Base-by-base conservation (phyloP, 208 protist species). In the Leishmania amazonensis region DNA sequence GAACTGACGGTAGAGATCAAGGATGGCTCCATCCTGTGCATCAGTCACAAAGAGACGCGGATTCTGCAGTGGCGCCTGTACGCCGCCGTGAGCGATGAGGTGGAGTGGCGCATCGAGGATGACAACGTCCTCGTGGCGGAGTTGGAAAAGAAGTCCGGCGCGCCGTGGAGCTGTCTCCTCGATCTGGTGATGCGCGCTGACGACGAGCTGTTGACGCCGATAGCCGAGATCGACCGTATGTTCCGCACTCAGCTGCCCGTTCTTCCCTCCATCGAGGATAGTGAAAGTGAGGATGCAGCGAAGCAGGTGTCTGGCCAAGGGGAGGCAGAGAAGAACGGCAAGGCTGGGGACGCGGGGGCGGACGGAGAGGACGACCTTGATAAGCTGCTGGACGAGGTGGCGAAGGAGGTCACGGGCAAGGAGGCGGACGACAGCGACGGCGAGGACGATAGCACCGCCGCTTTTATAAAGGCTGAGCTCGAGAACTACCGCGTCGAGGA, bases 11-110 rank as follows among this genome's bases (percentile, higher is more conserved):
- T 96, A 53, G 85, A 91, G 81, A 87, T 97, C 62, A 97, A 97
- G 79, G 95, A 96, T 67, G 73, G 78, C 75, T 70, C 84, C 11
- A 87, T 98, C 38, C 87, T 98, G 49, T 94, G 91, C 81, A 87
- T 98, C 58, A 89, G 86, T 51, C 91, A 95, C 75, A 77, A 89
- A 21, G 83, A 90, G 31, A 93, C 85, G 17, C 76, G 77, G 51
- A 90, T 98, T 38, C 68, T 96, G 40, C 95, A 96, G 85, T 96
- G 93, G 93, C 95, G 95, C 78, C 93, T 98, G 47, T 94, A 91
- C 85, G 88, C 87, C 57, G 24, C 85, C 65, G 91, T 98, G 57
- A 87, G 86, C 57, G 80, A 87, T 28, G 92, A 96, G 81, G 90
- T 96, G 58, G 93, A 96, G 85, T 96, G 93, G 93, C 88, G 92